Conservation (phyloP, 495 filamentous ascomycete species). For the Penicillium lividum region DNA sequence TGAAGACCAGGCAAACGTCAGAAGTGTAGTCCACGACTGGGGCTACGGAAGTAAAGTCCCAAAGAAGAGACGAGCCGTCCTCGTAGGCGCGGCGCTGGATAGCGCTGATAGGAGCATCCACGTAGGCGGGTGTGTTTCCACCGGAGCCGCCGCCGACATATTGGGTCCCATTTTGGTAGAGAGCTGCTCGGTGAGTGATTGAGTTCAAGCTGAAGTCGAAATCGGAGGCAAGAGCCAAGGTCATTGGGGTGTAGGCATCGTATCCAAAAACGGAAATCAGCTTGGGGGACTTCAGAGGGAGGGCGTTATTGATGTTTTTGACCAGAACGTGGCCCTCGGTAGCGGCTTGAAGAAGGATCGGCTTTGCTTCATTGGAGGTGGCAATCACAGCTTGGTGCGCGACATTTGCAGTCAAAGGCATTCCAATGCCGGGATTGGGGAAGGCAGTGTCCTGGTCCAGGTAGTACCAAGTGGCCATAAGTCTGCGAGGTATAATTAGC, state of each 20-base stretch:
- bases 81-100: conserved; percentile 48
- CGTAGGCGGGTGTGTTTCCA: conserved; percentile 29
- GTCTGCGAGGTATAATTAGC: conserved; percentile 14
- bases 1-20: conserved; percentile 60
- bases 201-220: conserved; percentile 37
- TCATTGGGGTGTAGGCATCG: conserved; percentile 47
- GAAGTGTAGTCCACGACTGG: conserved; percentile 26
- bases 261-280: conserved; percentile 67
- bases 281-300: conserved; percentile 59
- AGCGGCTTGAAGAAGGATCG: conserved; percentile 54
- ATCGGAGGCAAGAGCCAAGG: background rate
- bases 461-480: conserved; percentile 55
- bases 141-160: conserved; percentile 47
- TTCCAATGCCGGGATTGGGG: conserved; percentile 50
- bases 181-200: conserved; percentile 24
- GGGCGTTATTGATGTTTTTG: conserved; percentile 62
- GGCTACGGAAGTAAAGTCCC: conserved; percentile 38
- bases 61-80: conserved; percentile 47
- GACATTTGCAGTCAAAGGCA: conserved; percentile 62
- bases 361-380: conserved; percentile 46
- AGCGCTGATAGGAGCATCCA: conserved; percentile 56
- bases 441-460: conserved; percentile 50
- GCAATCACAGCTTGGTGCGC: conserved; percentile 67
- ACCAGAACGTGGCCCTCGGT: conserved; percentile 68
- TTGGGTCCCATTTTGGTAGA: conserved; percentile 51